Evolutionary conservation across 192 early-diverging fungal species (phyloP).

Genomic region (Lunasporangiospora selenospora): DNA sequence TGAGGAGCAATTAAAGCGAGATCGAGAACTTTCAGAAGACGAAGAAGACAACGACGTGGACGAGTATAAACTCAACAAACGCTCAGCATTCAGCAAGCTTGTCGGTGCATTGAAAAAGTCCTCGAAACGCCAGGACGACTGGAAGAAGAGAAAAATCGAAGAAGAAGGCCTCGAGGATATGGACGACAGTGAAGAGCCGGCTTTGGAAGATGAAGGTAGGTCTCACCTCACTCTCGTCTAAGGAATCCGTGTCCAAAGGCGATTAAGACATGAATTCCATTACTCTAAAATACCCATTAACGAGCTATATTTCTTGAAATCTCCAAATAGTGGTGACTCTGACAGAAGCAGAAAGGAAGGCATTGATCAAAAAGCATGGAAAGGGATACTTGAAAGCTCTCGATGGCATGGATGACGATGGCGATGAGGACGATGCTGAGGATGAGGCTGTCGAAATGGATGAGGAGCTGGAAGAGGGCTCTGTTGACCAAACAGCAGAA

Average conservation of each 20-base stretch:
- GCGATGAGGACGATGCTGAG: slow-evolving; percentile 18
- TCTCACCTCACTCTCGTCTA: too few species aligned
- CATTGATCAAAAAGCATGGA: slow-evolving; percentile 44
- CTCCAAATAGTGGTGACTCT: slow-evolving; percentile 30
- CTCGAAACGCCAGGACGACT: slow-evolving; percentile 57
- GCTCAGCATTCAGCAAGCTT: slow-evolving; percentile 64
- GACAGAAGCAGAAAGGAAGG: slow-evolving; percentile 42
- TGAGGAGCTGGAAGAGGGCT: slow-evolving; percentile 21
- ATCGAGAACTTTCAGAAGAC: slow-evolving; percentile 49
- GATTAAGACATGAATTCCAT: too few species aligned
- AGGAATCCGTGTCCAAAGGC: too few species aligned
- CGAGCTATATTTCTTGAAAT: too few species aligned
- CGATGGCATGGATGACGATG: slow-evolving; percentile 28
- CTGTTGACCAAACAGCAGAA: slow-evolving; percentile 22
- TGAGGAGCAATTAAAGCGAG: slow-evolving; percentile 47
- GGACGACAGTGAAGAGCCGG: slow-evolving; percentile 40
- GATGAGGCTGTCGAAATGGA: slow-evolving; percentile 30
- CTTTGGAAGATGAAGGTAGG: slow-evolving; percentile 35
- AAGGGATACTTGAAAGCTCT: slow-evolving; percentile 38
- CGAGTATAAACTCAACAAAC: slow-evolving; percentile 55
- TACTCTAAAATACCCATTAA: too few species aligned
- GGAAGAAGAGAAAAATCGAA: slow-evolving; percentile 55
- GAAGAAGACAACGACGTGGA: slow-evolving; percentile 52
- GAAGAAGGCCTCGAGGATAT: slow-evolving; percentile 57
- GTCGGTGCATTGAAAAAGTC: slow-evolving; percentile 64